Evolutionary conservation across 2,329 filamentous ascomycete species (phyloP).

Genomic region (Mycosphaerella sp.): DNA sequence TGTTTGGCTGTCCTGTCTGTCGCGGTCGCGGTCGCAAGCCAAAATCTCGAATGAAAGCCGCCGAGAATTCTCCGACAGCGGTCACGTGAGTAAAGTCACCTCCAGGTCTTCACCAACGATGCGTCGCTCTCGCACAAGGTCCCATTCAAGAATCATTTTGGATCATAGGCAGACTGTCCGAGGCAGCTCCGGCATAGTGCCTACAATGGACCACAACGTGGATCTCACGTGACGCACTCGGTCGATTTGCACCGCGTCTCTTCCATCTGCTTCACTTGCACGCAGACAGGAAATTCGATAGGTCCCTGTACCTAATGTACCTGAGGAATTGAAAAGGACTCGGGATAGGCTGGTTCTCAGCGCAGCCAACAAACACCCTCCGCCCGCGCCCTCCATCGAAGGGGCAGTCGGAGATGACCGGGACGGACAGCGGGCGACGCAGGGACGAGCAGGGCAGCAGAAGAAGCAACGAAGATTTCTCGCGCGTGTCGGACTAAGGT

Average conservation of each 20-base stretch:
- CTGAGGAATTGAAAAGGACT: neutral
- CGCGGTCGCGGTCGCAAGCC: neutral
- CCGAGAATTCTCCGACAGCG: too few species aligned
- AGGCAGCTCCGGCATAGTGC: constrained; percentile 1
- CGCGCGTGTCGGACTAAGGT: too few species aligned
- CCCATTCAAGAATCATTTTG: neutral
- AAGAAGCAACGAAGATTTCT: neutral
- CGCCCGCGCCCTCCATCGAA: neutral
- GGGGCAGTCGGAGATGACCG: neutral
- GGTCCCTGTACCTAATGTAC: neutral
- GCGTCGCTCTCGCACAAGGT: constrained; percentile 1
- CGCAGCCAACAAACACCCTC: too few species aligned
- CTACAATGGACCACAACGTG: neutral
- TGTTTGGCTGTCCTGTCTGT: too few species aligned
- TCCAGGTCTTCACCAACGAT: neutral
- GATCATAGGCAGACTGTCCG: neutral
- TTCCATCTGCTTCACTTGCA: neutral
- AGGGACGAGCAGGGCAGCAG: neutral
- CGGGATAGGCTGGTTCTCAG: too few species aligned
- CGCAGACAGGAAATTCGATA: neutral
- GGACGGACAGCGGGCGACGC: neutral
- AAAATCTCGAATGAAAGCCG: neutral
- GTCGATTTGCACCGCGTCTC: neutral
- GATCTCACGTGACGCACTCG: neutral
- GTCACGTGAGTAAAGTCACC: too few species aligned